Conservation (phyloP, 306 rosid genomes). For the Abrus precatorius region DNA sequence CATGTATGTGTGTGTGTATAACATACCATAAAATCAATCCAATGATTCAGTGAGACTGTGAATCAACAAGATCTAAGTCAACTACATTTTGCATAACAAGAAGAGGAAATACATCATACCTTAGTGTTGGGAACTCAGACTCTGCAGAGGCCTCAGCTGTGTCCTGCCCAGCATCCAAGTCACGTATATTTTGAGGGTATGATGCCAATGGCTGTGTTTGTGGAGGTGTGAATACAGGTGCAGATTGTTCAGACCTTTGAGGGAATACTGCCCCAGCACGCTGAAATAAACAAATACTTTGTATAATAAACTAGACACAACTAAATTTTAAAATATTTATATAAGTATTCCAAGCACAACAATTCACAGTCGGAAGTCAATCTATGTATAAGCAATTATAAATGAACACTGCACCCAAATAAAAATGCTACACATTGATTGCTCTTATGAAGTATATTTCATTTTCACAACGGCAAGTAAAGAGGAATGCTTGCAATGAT, state of each 20-base stretch:
- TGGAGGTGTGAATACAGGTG: constrained; percentile 92
- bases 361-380: neutral
- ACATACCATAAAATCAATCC: constrained; percentile 22
- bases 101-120: constrained; percentile 54
- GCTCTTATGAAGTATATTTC: constrained; percentile 9
- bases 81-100: constrained; percentile 33
- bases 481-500: neutral
- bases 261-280: constrained; percentile 98
- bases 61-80: constrained; percentile 37
- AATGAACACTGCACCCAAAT: neutral
- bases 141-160: constrained; percentile 76
- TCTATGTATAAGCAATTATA: constrained; percentile 25
- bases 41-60: constrained; percentile 3
- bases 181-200: constrained; percentile 76
- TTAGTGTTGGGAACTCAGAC: constrained; percentile 89
- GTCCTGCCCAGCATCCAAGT: constrained; percentile 62
- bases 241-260: constrained; percentile 82
- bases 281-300: constrained; percentile 61
- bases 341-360: constrained; percentile 6
- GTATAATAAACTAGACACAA: constrained; percentile 2
- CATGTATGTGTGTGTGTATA: constrained; percentile 10
- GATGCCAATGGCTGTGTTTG: constrained; percentile 93
- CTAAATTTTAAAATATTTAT: constrained; percentile 11
- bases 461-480: neutral
- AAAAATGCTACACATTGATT: constrained; percentile 26